A percentile compares a stretch with the other conserved stretches of the same genome.
Conservation (phyloP, 2,329 filamentous ascomycete genomes). For the Sporothrix phasma region DNA sequence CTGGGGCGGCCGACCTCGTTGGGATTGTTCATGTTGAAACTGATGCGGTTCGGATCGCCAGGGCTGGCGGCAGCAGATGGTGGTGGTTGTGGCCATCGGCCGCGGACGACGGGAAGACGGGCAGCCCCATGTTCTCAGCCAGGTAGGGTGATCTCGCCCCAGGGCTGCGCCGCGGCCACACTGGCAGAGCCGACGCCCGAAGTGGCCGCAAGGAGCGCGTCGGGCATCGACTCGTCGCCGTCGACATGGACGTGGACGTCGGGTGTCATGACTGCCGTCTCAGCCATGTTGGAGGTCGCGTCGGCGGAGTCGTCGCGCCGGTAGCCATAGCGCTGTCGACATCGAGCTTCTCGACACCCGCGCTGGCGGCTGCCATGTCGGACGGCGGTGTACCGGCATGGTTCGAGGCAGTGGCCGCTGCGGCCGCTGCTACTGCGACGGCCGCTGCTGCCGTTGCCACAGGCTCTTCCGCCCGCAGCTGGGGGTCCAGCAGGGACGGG, state of each 20-base stretch:
- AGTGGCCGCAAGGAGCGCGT: background rate
- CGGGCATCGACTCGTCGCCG: constrained; percentile 12
- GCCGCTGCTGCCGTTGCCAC: background rate
- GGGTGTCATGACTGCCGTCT: constrained; percentile 12
- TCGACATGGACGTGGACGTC: background rate
- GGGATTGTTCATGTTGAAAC: constrained; percentile 44
- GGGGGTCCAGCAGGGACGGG: constrained; percentile 44
- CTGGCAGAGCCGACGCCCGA: constrained; percentile 15
- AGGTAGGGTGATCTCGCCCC: constrained; percentile 46
- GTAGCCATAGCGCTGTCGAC: background rate
- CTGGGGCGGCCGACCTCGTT: constrained; percentile 36
- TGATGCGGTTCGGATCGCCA: constrained; percentile 31
- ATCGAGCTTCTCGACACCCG: background rate
- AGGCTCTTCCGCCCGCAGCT: constrained; percentile 24
- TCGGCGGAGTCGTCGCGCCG: background rate
- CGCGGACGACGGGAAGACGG: constrained; percentile 20
- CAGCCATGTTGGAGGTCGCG: background rate
- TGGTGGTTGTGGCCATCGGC: background rate
- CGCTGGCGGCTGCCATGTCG: constrained; percentile 13
- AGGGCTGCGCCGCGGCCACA: constrained; percentile 32
- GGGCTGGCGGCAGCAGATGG: constrained; percentile 9
- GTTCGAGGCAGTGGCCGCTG: background rate
- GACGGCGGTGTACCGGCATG: background rate
- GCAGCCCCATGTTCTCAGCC: constrained; percentile 25
- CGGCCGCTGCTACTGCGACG: constrained; percentile 5